These are phyloP conservation scores for Microstegium vimineum DNA, from an alignment of 176 grass and related monocot species.

Conservation along the genomic window DNA sequence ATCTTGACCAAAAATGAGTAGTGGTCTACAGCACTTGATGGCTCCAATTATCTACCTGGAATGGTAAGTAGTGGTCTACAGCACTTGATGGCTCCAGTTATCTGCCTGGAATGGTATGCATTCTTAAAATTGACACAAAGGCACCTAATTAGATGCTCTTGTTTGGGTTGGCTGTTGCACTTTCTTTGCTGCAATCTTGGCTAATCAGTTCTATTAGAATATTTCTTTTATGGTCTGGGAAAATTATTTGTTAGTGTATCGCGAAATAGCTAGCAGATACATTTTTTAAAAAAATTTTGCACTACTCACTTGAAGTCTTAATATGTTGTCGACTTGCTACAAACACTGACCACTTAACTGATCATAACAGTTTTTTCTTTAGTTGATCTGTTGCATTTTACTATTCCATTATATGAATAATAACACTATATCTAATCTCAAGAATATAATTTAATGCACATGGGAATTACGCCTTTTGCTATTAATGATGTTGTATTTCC, in stretches of 20 bases:
- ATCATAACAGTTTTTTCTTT: neutral
- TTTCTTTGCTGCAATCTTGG: too few species aligned
- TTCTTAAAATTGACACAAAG: too few species aligned
- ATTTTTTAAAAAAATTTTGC: neutral
- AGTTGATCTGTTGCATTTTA: neutral
- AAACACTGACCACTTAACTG: neutral
- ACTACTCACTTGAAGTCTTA: neutral
- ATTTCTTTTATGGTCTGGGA: neutral
- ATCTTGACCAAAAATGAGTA: constrained; percentile 76
- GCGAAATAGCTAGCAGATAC: neutral
- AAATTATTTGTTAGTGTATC: neutral
- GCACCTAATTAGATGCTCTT: too few species aligned
- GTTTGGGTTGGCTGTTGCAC: too few species aligned
- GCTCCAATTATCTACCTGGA: constrained; percentile 94
- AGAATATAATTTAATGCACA: too few species aligned
- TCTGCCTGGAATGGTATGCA: too few species aligned
- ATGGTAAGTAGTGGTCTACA: constrained; percentile 61
- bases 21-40: constrained; percentile 93
- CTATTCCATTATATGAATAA: neutral
- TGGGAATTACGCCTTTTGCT: neutral
- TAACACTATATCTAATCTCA: neutral
- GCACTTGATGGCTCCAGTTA: too few species aligned
- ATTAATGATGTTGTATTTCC: neutral
- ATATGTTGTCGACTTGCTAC: neutral
- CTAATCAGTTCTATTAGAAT: neutral